Percentiles rank a stretch among this genome's conserved stretches.
phyloP scores from a whole-genome alignment of 2,329 filamentous ascomycete species.

The Fusarium cicatricum region DNA sequence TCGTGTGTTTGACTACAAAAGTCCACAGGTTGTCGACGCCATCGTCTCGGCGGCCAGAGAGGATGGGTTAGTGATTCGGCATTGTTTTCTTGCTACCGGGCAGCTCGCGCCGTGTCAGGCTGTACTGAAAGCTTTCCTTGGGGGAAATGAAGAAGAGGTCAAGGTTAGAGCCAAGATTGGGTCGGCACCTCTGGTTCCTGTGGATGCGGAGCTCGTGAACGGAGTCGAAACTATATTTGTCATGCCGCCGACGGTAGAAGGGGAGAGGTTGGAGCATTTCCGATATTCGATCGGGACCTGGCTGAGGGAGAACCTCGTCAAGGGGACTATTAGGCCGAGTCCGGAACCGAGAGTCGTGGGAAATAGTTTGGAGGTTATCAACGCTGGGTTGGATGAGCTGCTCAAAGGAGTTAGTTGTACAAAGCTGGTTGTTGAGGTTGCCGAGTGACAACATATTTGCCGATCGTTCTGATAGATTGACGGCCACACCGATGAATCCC shows the following conservation, averaged over 20 bases:
- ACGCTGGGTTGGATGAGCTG: slow-evolving; percentile 49
- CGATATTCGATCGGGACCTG: slow-evolving; percentile 52
- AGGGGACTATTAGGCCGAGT: slow-evolving; percentile 48
- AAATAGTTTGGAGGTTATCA: slow-evolving; percentile 48
- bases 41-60: slow-evolving; percentile 49
- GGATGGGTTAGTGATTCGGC: slow-evolving; percentile 49
- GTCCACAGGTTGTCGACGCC: slow-evolving; percentile 37
- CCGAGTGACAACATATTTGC: too few relatives aligned
- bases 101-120: slow-evolving; percentile 47
- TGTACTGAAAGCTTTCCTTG: slow-evolving; percentile 48
- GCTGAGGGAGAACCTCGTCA: slow-evolving; percentile 45
- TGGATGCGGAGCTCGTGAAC: slow-evolving; percentile 39
- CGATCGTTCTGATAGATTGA: too few relatives aligned
- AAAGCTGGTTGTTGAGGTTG: slow-evolving; percentile 53
- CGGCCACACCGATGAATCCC: too few relatives aligned
- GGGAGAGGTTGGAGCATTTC: slow-evolving; percentile 49
- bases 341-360: slow-evolving; percentile 50
- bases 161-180: slow-evolving; percentile 43
- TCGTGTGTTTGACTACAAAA: slow-evolving; percentile 54
- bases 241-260: slow-evolving; percentile 46
- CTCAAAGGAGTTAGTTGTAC: slow-evolving; percentile 51
- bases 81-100: slow-evolving; percentile 54
- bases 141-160: not conserved
- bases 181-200: slow-evolving; percentile 49
- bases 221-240: slow-evolving; percentile 51